Base-by-base conservation (phyloP, 2,329 filamentous ascomycete genomes). In the Calonectria montana region DNA sequence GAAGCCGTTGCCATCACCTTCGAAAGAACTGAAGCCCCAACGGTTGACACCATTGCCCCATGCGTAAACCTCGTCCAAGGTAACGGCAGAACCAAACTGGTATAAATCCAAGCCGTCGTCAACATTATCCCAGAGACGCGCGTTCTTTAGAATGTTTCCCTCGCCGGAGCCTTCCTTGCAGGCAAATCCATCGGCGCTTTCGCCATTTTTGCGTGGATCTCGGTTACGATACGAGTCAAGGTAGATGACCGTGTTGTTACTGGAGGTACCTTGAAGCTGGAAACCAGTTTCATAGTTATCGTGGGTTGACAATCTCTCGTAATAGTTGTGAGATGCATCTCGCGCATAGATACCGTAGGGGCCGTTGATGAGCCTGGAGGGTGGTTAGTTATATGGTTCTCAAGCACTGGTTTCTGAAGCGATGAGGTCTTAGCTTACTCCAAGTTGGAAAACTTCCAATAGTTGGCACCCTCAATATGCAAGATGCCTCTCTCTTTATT, bases 141-240 rank as follows among this genome's bases (percentile, higher is more conserved):
- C 83, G 4, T 84, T 84, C 37, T 82, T 82, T 12, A 87, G 72
- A 2, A 84, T 73, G 67, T 88, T 88, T 10, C 86, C 86, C 29
- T 81, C 81, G 4, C 86, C 86, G 5, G 78, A 82, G 8, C 86
- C 86, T 67, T 85, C 82, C 75, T 88, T 88, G 77, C 82, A 84
- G 1, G 82, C 86, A 61, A 87, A 85, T 4, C 86, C 86, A 68
- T 88, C 86, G 13, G 86, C 86, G 53, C 83, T 85, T 77, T 88
- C 85, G 35, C 86, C 86, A 67, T 87, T 87, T 78, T 87, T 88
- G 67, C 86, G 83, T 8, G 87, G 87, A 55, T 86, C 85, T 0
- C 84, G 83, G 77, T 86, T 86, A 29, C 80, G 78, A 73, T 86
- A 86, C 3, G 84, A 86, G 77, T 86, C 85, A 1, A 86, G 80